A percentile compares a stretch with the other conserved stretches of the same genome.
These are phyloP conservation scores for Coemansia sp. DNA, from an alignment of 192 early-diverging fungal species.

Conservation along the genomic window DNA sequence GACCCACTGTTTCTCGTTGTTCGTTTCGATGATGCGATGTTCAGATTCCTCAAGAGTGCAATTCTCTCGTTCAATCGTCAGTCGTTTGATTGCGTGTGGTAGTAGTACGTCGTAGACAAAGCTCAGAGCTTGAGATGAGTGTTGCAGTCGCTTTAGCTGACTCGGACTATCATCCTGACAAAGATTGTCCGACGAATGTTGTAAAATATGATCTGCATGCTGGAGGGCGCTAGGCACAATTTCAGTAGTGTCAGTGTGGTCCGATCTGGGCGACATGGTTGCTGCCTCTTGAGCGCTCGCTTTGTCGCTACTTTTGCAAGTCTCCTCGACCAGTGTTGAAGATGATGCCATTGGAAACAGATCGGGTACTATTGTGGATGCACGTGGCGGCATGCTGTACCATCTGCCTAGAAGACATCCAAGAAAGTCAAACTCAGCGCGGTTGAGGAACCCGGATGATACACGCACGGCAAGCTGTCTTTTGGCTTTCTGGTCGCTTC, in stretches of 20 bases:
- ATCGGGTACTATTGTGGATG: slow-evolving; percentile 1
- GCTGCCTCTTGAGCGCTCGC: neutral
- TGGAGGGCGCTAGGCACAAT: no score
- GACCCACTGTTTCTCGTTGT: slow-evolving; percentile 37
- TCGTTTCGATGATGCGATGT: slow-evolving; percentile 18
- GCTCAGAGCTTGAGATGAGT: slow-evolving; percentile 16
- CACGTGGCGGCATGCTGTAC: slow-evolving; percentile 32
- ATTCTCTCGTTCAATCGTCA: slow-evolving; percentile 25
- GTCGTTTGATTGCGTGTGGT: slow-evolving; percentile 44
- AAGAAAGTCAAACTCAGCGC: slow-evolving; percentile 49
- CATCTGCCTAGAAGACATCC: slow-evolving; percentile 34
- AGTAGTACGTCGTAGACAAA: slow-evolving; percentile 51
- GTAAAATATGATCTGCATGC: no score
- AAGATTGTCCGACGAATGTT: no score
- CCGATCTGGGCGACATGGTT: neutral
- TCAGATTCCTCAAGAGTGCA: slow-evolving; percentile 44
- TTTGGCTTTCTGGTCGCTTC: slow-evolving; percentile 19
- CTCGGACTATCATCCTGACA: neutral
- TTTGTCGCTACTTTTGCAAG: neutral
- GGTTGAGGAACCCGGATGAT: slow-evolving; percentile 28
- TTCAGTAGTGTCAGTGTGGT: neutral
- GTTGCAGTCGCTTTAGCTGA: slow-evolving; percentile 1
- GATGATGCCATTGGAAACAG: no score
- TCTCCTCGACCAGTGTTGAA: neutral
- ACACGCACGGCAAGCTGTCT: slow-evolving; percentile 22